phyloP scores from a whole-genome alignment of 257 asterid genomes.

The Jacaranda copaia region DNA sequence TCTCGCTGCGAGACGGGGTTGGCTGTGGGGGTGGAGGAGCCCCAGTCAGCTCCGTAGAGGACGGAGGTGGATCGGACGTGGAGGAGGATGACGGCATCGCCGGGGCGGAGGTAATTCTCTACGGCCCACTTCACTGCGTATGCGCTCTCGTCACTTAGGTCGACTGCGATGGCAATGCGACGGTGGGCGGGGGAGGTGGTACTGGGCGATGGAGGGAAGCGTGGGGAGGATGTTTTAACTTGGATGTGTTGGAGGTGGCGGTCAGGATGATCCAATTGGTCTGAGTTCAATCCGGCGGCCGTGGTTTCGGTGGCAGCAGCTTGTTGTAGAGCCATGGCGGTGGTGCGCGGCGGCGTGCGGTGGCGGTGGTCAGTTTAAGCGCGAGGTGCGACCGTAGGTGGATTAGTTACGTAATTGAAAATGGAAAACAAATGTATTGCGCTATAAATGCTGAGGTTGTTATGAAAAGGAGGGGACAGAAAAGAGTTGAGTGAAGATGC shows the following conservation, averaged over 20 bases:
- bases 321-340: slow-evolving; percentile 40
- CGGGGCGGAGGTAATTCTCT: slow-evolving; percentile 59
- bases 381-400: background rate
- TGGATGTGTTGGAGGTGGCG: slow-evolving; percentile 42
- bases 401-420: background rate
- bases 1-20: slow-evolving; percentile 24
- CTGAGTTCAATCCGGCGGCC: background rate
- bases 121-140: slow-evolving; percentile 65
- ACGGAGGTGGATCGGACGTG: slow-evolving; percentile 57
- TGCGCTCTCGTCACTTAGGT: slow-evolving; percentile 67
- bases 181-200: slow-evolving; percentile 46
- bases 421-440: slow-evolving; percentile 1
- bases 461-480: background rate
- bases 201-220: slow-evolving; percentile 37
- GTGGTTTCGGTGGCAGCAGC: slow-evolving; percentile 24
- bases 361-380: background rate
- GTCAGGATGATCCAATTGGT: background rate
- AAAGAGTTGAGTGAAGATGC: slow-evolving; percentile 28
- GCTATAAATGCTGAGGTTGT: background rate
- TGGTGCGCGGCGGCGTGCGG: slow-evolving; percentile 2
- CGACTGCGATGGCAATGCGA: slow-evolving; percentile 63
- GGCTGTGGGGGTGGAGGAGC: slow-evolving; percentile 38
- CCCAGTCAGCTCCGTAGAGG: slow-evolving; percentile 70
- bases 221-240: slow-evolving; percentile 46
- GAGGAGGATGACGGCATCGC: slow-evolving; percentile 58